Conservation (phyloP, 2,329 filamentous ascomycete species). For the Escovopsis sp. region DNA sequence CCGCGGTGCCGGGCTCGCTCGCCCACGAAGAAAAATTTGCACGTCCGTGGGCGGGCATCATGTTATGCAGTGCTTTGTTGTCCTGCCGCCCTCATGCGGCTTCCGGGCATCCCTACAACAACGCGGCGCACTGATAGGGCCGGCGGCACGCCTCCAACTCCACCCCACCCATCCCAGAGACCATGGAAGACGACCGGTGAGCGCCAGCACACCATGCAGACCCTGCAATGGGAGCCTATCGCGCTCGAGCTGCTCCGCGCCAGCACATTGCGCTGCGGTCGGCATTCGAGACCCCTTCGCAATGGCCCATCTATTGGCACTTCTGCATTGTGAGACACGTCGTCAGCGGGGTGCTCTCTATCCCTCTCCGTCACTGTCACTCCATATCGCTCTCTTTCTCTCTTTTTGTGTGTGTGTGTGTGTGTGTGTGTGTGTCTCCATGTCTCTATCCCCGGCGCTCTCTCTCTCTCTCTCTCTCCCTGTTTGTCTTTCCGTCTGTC, state of each 20-base stretch:
- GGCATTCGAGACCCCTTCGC: constrained; percentile 25
- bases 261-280: constrained; percentile 33
- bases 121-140: constrained; percentile 28
- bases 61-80: constrained; percentile 27
- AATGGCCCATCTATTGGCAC: constrained; percentile 7
- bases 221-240: constrained; percentile 25
- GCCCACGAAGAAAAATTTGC: constrained; percentile 6
- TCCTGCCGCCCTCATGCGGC: constrained; percentile 28
- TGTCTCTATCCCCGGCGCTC: too few species aligned
- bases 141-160: constrained; percentile 14
- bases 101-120: constrained; percentile 17
- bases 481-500: too few species aligned
- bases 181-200: constrained; percentile 25
- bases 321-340: constrained; percentile 7
- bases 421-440: too few species aligned
- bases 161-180: constrained; percentile 15
- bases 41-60: constrained; percentile 4
- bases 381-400: too few species aligned
- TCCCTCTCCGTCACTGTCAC: too few species aligned
- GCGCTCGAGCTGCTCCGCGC: constrained; percentile 22
- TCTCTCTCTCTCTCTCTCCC: too few species aligned
- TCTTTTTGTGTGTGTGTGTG: too few species aligned
- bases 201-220: constrained; percentile 14
- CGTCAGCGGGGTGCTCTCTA: constrained; percentile 12
- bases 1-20: background rate